A percentile compares a stretch with the other conserved stretches of the same genome.
Evolutionary conservation across 1,139 yeast species (phyloP).

Genomic region (Debaryomyces fabryi): DNA sequence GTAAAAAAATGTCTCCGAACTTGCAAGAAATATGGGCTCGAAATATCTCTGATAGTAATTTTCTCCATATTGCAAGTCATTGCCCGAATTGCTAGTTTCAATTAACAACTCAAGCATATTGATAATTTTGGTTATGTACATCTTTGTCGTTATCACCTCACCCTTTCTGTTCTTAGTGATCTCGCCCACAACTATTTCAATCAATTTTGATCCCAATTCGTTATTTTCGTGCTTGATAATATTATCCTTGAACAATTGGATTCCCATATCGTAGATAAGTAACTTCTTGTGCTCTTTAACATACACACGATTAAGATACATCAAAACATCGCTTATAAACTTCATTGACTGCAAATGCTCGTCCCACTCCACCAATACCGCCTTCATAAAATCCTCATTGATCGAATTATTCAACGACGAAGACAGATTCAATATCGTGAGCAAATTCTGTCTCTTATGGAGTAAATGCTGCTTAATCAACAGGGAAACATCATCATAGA

Average conservation of each 20-base stretch:
- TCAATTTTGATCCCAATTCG: constrained; percentile 55
- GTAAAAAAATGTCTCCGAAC: constrained; percentile 60
- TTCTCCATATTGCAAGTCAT: constrained; percentile 42
- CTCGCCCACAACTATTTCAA: constrained; percentile 55
- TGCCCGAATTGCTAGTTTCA: constrained; percentile 40
- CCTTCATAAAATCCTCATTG: constrained; percentile 46
- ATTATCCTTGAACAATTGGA: constrained; percentile 55
- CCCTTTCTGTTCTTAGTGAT: constrained; percentile 65
- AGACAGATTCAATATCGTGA: constrained; percentile 19
- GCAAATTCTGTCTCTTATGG: constrained; percentile 25
- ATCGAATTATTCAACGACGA: constrained; percentile 9
- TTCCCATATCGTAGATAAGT: constrained; percentile 75
- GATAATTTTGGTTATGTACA: constrained; percentile 61
- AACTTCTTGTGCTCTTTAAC: constrained; percentile 72
- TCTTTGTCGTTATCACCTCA: constrained; percentile 56
- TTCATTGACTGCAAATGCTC: constrained; percentile 77
- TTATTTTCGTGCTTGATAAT: constrained; percentile 44
- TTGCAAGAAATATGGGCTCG: constrained; percentile 63
- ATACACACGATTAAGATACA: constrained; percentile 86
- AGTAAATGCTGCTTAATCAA: constrained; percentile 56
- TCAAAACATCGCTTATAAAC: constrained; percentile 80
- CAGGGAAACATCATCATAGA: constrained; percentile 64
- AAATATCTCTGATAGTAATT: constrained; percentile 65
- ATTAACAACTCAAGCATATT: constrained; percentile 66
- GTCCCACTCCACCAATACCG: constrained; percentile 64